Base-by-base conservation (phyloP, 805 yeast species). In the Cyberlindnera subsufficiens region DNA sequence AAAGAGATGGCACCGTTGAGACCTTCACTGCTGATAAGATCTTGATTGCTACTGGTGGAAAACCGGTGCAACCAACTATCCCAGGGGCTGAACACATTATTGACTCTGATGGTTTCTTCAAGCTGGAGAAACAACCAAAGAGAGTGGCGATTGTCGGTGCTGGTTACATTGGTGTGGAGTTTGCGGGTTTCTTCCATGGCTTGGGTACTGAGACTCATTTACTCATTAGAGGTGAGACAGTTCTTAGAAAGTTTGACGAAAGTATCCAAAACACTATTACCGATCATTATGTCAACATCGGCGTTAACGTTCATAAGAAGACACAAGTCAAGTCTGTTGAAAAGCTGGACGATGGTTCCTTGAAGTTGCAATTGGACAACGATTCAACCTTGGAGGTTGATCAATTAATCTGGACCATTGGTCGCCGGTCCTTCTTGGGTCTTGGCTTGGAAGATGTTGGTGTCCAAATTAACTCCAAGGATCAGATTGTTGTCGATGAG, bases 81-180 rank as follows among this genome's bases (percentile, higher is more conserved):
- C 82, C 82, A 42, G 98, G 98, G 39, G 78, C 81, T 39, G 93
- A 89, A 58, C 71, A 74, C 45, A 97, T 96, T 45, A 82, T 79
- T 47, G 80, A 84, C 41, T 87, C 96, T 17, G 96, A 93, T 63
- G 96, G 96, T 0, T 93, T 93, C 63, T 93, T 93, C 60, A 77
- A 76, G 50, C 71, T 93, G 52, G 82, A 76, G 46, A 59, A 67
- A 38, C 97, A 90, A 67, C 99, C 99, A 40, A 82, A 88, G 65
- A 75, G 81, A 38, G 98, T 91, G 25, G 98, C 95, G 2, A 74
- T 93, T 47, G 96, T 93, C 11, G 99, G 99, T 55, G 96, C 96
- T 32, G 99, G 99, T 35, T 93, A 93, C 68, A 93, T 93, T 61
- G 98, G 96, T 44, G 84, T 89, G 38, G 99, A 93, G 69, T 75